Evolutionary conservation across 2,329 filamentous ascomycete species (phyloP).

Genomic region (Penicillium sp.): DNA sequence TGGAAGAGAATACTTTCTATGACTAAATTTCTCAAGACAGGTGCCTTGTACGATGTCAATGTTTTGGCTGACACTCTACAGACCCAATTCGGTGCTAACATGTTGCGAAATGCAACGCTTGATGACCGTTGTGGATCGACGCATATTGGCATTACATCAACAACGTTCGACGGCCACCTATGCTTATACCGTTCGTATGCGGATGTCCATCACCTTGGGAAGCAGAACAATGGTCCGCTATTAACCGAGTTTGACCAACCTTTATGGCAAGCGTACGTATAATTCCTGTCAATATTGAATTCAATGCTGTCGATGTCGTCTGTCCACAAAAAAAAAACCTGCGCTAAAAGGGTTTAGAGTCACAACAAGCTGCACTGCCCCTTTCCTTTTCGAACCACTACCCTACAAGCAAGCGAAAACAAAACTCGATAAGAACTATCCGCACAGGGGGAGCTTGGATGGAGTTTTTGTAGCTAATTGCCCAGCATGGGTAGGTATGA

Average conservation of each 20-base stretch:
- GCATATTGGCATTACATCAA: constrained; percentile 1
- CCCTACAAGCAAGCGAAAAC: neutral
- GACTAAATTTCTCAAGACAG: neutral
- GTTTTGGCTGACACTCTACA: neutral
- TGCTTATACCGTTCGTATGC: constrained; percentile 4
- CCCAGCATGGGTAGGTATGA: constrained; percentile 1
- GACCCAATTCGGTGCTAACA: neutral
- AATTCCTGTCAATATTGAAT: too few relatives aligned
- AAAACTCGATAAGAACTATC: too few relatives aligned
- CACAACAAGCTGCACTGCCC: constrained; percentile 4
- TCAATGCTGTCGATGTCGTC: neutral
- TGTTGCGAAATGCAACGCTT: neutral
- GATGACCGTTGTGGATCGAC: neutral
- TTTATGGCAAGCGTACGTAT: constrained; percentile 4
- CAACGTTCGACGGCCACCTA: constrained; percentile 1
- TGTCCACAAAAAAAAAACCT: neutral
- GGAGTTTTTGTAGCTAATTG: constrained; percentile 2
- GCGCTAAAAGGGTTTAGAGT: neutral
- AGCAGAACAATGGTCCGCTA: neutral
- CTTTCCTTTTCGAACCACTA: constrained; percentile 1
- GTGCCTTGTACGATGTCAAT: constrained; percentile 1
- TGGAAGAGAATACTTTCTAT: neutral
- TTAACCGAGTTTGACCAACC: neutral
- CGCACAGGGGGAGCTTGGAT: neutral
- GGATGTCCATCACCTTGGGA: neutral